phyloP scores from a whole-genome alignment of 129 eudicot species.

The Helianthus tuberosus region DNA sequence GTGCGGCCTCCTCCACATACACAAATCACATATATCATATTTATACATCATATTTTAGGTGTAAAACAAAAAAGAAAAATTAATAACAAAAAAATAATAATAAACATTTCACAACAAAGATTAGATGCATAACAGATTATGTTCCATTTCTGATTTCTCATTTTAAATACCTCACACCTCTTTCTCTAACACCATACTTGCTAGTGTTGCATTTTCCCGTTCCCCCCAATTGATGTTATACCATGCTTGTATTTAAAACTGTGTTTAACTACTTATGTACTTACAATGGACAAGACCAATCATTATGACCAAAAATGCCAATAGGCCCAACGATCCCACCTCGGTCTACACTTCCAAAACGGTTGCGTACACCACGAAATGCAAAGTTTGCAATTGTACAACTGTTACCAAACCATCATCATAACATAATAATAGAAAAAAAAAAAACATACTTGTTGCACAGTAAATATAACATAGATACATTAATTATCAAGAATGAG shows the following conservation, averaged over 20 bases:
- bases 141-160: background rate
- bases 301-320: constrained; percentile 98
- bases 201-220: constrained; percentile 96
- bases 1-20: constrained; percentile 90
- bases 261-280: constrained; percentile 25
- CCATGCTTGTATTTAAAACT: constrained; percentile 60
- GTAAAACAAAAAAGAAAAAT: background rate
- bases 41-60: background rate
- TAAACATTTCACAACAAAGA: too few species aligned
- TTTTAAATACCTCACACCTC: constrained; percentile 79
- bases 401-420: constrained; percentile 51
- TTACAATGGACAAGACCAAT: constrained; percentile 99
- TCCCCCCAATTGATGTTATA: constrained; percentile 96
- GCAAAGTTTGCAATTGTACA: constrained; percentile 95
- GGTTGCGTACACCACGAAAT: constrained; percentile 97
- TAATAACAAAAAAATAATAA: background rate
- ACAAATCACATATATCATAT: too few species aligned
- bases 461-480: background rate
- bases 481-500: constrained; percentile 66
- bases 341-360: constrained; percentile 99
- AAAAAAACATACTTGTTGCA: background rate
- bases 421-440: constrained; percentile 10
- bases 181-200: constrained; percentile 89
- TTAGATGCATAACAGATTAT: too few species aligned
- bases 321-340: constrained; percentile 67